These are phyloP conservation scores for Penicillium pulvis DNA, from an alignment of 495 filamentous ascomycete species.

Conservation along the genomic window DNA sequence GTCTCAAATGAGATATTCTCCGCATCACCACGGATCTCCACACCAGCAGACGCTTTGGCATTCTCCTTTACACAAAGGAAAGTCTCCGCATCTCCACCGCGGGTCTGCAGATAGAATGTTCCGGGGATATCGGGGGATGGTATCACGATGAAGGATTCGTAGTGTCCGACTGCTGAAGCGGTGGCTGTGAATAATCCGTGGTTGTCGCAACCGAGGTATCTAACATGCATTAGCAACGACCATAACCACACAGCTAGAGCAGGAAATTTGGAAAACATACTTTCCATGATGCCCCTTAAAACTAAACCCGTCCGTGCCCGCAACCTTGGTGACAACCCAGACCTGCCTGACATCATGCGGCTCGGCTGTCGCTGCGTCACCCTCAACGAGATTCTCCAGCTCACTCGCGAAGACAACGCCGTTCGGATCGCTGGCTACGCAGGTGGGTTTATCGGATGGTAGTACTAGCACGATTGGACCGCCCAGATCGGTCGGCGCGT, in stretches of 20 bases:
- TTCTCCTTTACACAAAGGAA: conserved; percentile 56
- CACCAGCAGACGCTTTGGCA: conserved; percentile 46
- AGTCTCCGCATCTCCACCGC: conserved; percentile 44
- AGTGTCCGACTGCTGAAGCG: conserved; percentile 74
- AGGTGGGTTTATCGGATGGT: conserved; percentile 65
- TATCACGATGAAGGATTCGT: conserved; percentile 79
- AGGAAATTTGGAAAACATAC: conserved; percentile 32
- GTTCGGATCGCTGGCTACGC: conserved; percentile 78
- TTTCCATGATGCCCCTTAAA: conserved; percentile 89
- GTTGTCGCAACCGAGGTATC: conserved; percentile 80
- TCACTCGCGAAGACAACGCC: conserved; percentile 80
- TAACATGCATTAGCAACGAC: conserved; percentile 20
- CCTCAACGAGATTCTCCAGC: conserved; percentile 82
- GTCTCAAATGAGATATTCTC: conserved; percentile 70
- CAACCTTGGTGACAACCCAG: conserved; percentile 85
- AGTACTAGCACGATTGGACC: conserved; percentile 83
- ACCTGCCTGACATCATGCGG: conserved; percentile 95
- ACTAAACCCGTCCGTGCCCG: conserved; percentile 76
- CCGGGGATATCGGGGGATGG: conserved; percentile 62
- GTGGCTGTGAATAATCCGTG: conserved; percentile 76
- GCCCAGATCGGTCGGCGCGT: conserved; percentile 70
- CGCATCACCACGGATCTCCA: conserved; percentile 76
- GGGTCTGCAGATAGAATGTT: conserved; percentile 69
- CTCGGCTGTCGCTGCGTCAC: conserved; percentile 76
- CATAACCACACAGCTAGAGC: not conserved